Percentiles rank a stretch among this genome's conserved stretches.
Conservation (phyloP, 2,329 filamentous ascomycete species). For the Tolypocladium guangdongense region DNA sequence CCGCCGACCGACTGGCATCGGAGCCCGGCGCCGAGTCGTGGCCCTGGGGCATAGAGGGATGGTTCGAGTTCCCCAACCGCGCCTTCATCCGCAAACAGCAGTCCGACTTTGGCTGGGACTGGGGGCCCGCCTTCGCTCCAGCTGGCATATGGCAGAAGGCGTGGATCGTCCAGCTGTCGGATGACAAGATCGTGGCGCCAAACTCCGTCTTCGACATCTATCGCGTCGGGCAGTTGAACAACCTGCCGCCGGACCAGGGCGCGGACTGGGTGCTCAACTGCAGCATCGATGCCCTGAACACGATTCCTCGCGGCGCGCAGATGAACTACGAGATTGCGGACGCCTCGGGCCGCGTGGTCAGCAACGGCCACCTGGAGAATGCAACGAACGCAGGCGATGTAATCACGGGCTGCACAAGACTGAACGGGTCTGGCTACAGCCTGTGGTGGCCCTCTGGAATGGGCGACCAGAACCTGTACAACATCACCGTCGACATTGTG, state of each 20-base stretch:
- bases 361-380: constrained; percentile 11
- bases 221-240: constrained; percentile 45
- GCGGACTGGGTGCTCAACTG: constrained; percentile 50
- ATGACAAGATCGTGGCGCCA: constrained; percentile 11
- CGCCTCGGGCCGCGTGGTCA: constrained; percentile 24
- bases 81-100: constrained; percentile 44
- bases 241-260: constrained; percentile 43
- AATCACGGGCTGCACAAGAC: constrained; percentile 35
- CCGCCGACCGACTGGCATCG: neutral
- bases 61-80: constrained; percentile 10
- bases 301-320: constrained; percentile 27
- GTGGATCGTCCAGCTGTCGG: constrained; percentile 38
- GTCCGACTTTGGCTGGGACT: constrained; percentile 55
- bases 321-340: constrained; percentile 38
- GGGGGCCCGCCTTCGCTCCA: constrained; percentile 50
- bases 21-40: neutral
- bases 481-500: constrained; percentile 38
- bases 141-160: constrained; percentile 53
- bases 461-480: constrained; percentile 46
- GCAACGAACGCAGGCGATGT: constrained; percentile 27
- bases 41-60: constrained; percentile 1
- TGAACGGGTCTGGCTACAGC: constrained; percentile 33
- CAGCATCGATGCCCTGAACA: constrained; percentile 45
- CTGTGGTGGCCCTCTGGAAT: constrained; percentile 52
- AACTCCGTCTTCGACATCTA: constrained; percentile 50